Percentiles rank a stretch among this genome's conserved stretches.
phyloP scores from a whole-genome alignment of 768 basidiomycete species.

The Boletellus emodensis region DNA sequence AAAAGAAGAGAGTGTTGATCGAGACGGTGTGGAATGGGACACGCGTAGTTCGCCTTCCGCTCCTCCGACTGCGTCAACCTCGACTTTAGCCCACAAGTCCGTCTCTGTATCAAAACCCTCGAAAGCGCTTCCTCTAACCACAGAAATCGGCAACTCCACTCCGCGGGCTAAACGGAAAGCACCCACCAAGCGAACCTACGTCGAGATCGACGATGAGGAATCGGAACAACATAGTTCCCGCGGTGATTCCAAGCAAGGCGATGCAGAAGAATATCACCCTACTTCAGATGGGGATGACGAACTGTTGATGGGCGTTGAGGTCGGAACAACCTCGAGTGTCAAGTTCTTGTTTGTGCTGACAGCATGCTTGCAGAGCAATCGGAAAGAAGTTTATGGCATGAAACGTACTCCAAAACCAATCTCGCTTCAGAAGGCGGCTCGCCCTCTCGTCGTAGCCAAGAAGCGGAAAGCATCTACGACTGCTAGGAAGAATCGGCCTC shows the following conservation, averaged over 20 bases:
- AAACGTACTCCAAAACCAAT: slow-evolving; percentile 21
- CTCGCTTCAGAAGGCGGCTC: slow-evolving; percentile 3
- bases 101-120: slow-evolving; percentile 6
- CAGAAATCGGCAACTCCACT: neutral
- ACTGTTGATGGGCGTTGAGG: slow-evolving; percentile 58
- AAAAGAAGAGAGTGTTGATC: slow-evolving; percentile 56
- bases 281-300: slow-evolving; percentile 53
- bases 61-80: slow-evolving; percentile 12
- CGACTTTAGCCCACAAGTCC: slow-evolving; percentile 9
- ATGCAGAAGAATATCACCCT: slow-evolving; percentile 12
- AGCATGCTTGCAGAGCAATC: slow-evolving; percentile 34
- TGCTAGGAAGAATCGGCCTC: slow-evolving; percentile 13
- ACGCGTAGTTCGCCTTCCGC: slow-evolving; percentile 8
- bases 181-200: slow-evolving; percentile 23
- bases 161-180: slow-evolving; percentile 20
- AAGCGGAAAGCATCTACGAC: slow-evolving; percentile 18
- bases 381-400: slow-evolving; percentile 33
- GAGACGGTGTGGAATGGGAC: slow-evolving; percentile 24
- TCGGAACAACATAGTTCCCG: slow-evolving; percentile 16
- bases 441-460: slow-evolving; percentile 9
- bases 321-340: slow-evolving; percentile 23
- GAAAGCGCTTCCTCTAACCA: slow-evolving; percentile 4
- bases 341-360: neutral
- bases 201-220: slow-evolving; percentile 32
- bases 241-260: slow-evolving; percentile 9